These are phyloP conservation scores for Moesziomyces globuligerus DNA, from an alignment of 1,284 basidiomycete genomes.

Conservation along the genomic window DNA sequence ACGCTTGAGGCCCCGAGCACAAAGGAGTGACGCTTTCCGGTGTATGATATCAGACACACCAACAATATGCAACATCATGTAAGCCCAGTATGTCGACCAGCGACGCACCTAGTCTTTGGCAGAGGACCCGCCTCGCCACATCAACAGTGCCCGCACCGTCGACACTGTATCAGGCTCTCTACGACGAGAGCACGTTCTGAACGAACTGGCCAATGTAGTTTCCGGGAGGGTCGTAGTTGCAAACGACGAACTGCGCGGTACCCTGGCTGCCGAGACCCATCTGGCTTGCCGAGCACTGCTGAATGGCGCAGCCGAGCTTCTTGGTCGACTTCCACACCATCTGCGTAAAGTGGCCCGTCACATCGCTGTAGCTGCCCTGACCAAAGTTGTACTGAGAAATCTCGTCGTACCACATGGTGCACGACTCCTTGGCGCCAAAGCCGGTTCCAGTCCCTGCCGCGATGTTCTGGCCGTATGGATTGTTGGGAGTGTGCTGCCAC, in stretches of 20 bases:
- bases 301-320: conserved; percentile 37
- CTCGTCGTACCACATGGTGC: conserved; percentile 49
- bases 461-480: conserved; percentile 51
- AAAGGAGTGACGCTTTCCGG: too few species aligned
- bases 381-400: conserved; percentile 35
- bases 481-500: conserved; percentile 47
- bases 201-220: conserved; percentile 36
- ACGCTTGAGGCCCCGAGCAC: too few species aligned
- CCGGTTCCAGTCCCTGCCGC: conserved; percentile 21
- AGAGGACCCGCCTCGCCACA: background rate
- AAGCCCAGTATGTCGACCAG: background rate
- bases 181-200: conserved; percentile 27
- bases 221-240: conserved; percentile 48
- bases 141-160: background rate
- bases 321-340: conserved; percentile 44
- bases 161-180: conserved; percentile 3
- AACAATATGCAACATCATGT: background rate
- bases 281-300: conserved; percentile 15
- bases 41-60: too few species aligned
- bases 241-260: conserved; percentile 29
- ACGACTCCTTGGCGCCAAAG: conserved; percentile 24
- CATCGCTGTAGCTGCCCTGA: conserved; percentile 23
- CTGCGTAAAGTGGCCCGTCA: conserved; percentile 54
- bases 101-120: background rate
- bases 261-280: conserved; percentile 12